Evolutionary conservation across 106 monocot genomes (phyloP).

Genomic region (Dioscorea zingiberensis): DNA sequence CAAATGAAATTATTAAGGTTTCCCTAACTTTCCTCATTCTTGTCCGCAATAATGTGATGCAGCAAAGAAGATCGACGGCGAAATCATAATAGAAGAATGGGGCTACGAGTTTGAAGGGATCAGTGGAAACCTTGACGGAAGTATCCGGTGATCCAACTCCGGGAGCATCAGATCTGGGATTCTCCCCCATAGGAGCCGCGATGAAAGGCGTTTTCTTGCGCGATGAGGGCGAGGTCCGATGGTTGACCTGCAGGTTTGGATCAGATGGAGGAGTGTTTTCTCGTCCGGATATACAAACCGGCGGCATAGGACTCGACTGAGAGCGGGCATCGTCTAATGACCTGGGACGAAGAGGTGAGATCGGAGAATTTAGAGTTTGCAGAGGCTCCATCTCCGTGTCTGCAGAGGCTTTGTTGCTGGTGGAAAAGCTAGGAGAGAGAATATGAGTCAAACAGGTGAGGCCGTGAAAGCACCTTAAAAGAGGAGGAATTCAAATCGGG

Average conservation of each 20-base stretch:
- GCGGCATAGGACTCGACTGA: conserved; percentile 1
- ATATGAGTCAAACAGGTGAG: neutral
- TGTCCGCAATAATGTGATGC: too few relatives aligned
- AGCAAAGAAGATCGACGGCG: too few relatives aligned
- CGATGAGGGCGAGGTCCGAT: neutral
- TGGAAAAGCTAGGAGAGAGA: neutral
- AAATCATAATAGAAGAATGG: too few relatives aligned
- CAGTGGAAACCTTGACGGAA: conserved; percentile 35
- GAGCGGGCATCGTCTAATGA: neutral
- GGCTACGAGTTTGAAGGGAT: too few relatives aligned
- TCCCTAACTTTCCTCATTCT: too few relatives aligned
- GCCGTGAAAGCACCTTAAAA: too few relatives aligned
- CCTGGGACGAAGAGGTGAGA: conserved; percentile 17
- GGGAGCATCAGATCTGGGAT: neutral
- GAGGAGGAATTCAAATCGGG: neutral
- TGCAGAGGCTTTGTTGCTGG: neutral
- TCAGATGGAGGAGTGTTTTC: conserved; percentile 56
- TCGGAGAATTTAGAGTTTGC: conserved; percentile 16
- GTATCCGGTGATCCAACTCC: conserved; percentile 12
- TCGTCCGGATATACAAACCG: conserved; percentile 25
- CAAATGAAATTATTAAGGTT: too few relatives aligned
- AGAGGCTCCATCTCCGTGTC: conserved; percentile 19
- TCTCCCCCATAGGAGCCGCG: neutral
- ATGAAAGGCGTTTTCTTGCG: conserved; percentile 15
- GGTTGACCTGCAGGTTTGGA: conserved; percentile 31